These are phyloP conservation scores for Fusarium humuli DNA, from an alignment of 2,329 filamentous ascomycete genomes.

Conservation along the genomic window DNA sequence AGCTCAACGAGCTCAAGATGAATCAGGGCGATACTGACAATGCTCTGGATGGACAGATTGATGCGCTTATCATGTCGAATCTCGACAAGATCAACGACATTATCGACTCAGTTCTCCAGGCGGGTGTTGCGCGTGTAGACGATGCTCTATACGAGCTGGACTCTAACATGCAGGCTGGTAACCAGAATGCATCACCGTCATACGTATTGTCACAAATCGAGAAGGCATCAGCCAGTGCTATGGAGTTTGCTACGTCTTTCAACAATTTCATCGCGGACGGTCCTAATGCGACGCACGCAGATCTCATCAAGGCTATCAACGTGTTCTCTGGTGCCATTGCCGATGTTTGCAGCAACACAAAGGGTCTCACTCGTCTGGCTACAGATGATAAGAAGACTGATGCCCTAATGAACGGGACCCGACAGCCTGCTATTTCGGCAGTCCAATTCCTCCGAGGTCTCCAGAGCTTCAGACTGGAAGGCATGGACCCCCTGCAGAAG, in stretches of 20 bases:
- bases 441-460: slow-evolving; percentile 96
- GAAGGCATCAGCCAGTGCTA: slow-evolving; percentile 92
- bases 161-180: slow-evolving; percentile 97
- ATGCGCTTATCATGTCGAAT: slow-evolving; percentile 86
- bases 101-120: slow-evolving; percentile 94
- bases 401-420: slow-evolving; percentile 82
- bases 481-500: slow-evolving; percentile 90
- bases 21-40: slow-evolving; percentile 80
- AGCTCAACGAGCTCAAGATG: slow-evolving; percentile 87
- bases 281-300: slow-evolving; percentile 86
- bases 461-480: slow-evolving; percentile 92
- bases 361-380: slow-evolving; percentile 91
- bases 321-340: slow-evolving; percentile 90
- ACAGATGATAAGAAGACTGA: slow-evolving; percentile 96
- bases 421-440: slow-evolving; percentile 85
- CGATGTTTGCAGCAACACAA: slow-evolving; percentile 95
- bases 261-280: slow-evolving; percentile 99
- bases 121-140: slow-evolving; percentile 92
- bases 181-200: slow-evolving; percentile 94
- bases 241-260: slow-evolving; percentile 97
- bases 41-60: slow-evolving; percentile 89
- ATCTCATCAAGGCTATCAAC: slow-evolving; percentile 93
- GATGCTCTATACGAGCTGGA: slow-evolving; percentile 97
- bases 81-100: slow-evolving; percentile 96
- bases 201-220: slow-evolving; percentile 98